Evolutionary conservation across 768 basidiomycete species (phyloP).

Genomic region (Agaricus sinodeliciosus): DNA sequence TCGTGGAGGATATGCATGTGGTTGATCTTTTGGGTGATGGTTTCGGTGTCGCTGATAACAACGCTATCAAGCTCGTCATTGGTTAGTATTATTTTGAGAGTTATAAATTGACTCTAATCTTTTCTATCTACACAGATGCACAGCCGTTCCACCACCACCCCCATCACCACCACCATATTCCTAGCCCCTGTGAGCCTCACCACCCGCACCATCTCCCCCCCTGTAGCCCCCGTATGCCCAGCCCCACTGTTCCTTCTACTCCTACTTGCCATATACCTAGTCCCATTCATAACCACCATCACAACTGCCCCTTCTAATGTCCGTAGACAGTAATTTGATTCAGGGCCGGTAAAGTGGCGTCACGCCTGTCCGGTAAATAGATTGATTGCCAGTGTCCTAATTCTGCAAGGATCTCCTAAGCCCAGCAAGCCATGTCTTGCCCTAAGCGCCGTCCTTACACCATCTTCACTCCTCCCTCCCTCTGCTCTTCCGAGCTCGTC

Average conservation of each 20-base stretch:
- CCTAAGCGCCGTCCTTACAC: constrained; percentile 46
- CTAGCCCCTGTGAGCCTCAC: not conserved
- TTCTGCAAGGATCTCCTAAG: not conserved
- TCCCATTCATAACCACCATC: not conserved
- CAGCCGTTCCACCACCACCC: not conserved
- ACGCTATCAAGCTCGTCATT: constrained; percentile 29
- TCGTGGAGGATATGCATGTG: constrained; percentile 20
- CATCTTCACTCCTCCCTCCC: constrained; percentile 54
- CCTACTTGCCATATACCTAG: not conserved
- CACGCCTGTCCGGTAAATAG: constrained; percentile 7
- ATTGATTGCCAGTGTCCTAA: constrained; percentile 9
- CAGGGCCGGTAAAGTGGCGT: constrained; percentile 10
- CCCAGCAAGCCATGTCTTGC: constrained; percentile 32
- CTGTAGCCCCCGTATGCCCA: not conserved
- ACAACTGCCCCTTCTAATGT: constrained; percentile 1
- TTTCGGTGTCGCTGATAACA: constrained; percentile 26
- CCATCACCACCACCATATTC: not conserved
- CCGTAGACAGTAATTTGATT: constrained; percentile 4
- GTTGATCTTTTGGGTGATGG: constrained; percentile 23
- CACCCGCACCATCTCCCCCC: not conserved
- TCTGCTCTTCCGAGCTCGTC: constrained; percentile 73
- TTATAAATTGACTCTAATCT: not conserved
- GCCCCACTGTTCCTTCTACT: not conserved
- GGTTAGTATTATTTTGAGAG: constrained; percentile 18
- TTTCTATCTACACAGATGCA: not conserved